Conservation (phyloP, 179 eudicot species). For the Patellifolia procumbens region DNA sequence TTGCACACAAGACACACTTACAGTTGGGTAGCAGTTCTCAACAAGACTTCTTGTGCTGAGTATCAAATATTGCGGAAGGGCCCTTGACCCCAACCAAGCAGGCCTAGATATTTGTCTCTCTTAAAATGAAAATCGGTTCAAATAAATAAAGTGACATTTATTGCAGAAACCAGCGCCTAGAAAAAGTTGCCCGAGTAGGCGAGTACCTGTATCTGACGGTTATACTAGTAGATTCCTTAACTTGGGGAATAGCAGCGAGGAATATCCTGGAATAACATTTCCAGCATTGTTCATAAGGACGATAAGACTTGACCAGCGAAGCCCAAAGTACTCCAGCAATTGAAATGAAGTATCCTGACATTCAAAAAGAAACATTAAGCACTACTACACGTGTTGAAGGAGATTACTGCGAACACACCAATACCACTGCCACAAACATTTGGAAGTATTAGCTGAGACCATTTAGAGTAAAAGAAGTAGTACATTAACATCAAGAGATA, state of each 20-base stretch:
- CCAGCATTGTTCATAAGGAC: constrained; percentile 90
- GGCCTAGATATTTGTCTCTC: constrained; percentile 65
- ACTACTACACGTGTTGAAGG: background rate
- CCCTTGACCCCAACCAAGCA: constrained; percentile 82
- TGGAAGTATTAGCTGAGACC: too few relatives aligned
- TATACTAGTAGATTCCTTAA: constrained; percentile 38
- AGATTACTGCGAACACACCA: background rate
- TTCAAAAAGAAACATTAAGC: constrained; percentile 6
- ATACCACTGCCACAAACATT: too few relatives aligned
- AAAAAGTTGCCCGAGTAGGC: background rate
- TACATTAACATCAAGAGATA: too few relatives aligned
- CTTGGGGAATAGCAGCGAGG: constrained; percentile 47
- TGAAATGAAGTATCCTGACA: constrained; percentile 76
- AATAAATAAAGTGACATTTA: background rate
- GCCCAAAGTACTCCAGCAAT: constrained; percentile 93
- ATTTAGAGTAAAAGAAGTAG: too few relatives aligned
- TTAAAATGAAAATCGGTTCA: constrained; percentile 44
- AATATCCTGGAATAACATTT: constrained; percentile 60
- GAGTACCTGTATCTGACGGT: background rate
- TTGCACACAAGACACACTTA: constrained; percentile 33
- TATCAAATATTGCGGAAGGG: constrained; percentile 68
- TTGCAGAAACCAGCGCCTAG: background rate
- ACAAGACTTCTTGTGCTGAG: constrained; percentile 54
- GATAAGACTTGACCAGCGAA: constrained; percentile 66
- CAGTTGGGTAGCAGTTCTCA: constrained; percentile 76